These are phyloP conservation scores for Trichoderma atroviride DNA, from an alignment of 2,329 filamentous ascomycete species.

Conservation along the genomic window DNA sequence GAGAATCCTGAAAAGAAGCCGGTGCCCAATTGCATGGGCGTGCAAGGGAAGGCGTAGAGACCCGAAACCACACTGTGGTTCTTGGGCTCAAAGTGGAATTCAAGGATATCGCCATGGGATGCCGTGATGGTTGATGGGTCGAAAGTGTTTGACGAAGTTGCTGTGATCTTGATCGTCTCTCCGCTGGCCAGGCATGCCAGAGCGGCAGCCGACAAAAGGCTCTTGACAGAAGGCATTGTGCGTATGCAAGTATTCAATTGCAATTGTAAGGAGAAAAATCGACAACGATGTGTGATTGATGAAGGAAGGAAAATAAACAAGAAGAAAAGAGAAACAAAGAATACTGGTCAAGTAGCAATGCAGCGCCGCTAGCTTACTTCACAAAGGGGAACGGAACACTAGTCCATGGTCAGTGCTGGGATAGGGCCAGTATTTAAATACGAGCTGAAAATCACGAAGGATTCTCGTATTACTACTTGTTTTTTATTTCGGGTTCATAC, in stretches of 20 bases:
- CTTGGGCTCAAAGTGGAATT: conserved; percentile 43
- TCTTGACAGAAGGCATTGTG: conserved; percentile 38
- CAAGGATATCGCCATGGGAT: conserved; percentile 40
- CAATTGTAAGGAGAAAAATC: neutral
- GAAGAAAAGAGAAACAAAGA: conserved; percentile 36
- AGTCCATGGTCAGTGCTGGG: conserved; percentile 33
- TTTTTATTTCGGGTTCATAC: neutral
- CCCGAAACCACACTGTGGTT: conserved; percentile 46
- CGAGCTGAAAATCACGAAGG: neutral
- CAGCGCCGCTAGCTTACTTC: neutral
- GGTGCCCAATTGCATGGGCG: conserved; percentile 36
- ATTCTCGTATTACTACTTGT: conserved; percentile 9
- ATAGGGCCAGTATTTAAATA: neutral
- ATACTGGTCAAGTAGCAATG: neutral
- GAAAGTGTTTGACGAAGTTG: conserved; percentile 40
- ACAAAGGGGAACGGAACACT: conserved; percentile 26
- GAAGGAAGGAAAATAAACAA: conserved; percentile 32
- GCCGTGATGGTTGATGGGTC: conserved; percentile 40
- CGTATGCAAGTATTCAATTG: neutral
- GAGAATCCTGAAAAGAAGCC: conserved; percentile 45
- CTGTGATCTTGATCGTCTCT: conserved; percentile 41
- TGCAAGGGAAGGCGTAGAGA: conserved; percentile 42
- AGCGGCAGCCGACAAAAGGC: conserved; percentile 32
- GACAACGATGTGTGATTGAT: neutral
- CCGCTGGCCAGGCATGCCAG: conserved; percentile 35